Base-by-base conservation (phyloP, 2,329 filamentous ascomycete genomes). In the Drechslerella stenobrocha region DNA sequence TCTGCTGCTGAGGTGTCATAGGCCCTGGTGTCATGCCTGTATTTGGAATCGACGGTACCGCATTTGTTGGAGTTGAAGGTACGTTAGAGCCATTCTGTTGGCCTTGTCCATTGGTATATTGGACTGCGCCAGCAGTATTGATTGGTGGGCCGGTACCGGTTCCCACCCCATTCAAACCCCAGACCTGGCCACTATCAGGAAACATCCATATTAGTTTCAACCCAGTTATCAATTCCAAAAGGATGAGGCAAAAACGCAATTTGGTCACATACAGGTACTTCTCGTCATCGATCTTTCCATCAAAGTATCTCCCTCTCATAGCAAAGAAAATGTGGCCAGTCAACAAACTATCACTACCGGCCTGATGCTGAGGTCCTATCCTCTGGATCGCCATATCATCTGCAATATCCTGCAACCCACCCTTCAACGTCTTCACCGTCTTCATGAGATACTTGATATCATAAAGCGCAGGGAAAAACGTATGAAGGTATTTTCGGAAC, bases 381-480 rank as follows among this genome's bases (percentile, higher is more conserved):
- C 93, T 85, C 78, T 93, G 90, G 60, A 96, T 87, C 74, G 90
- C 92, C 69, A 98, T 84, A 67, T 91, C 89, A 70, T 97, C 92
- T 9, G 92, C 92, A 71, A 97, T 89, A 76, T 93, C 90, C 76
- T 96, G 91, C 13, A 98, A 82, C 1, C 90, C 90, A 0, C 89
- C 92, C 76, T 96, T 96, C 73, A 89, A 86, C 72, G 83, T 83
- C 71, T 88, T 87, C 24, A 90, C 90, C 74, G 90, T 86, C 76
- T 96, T 95, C 84, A 96, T 92, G 37, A 98, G 83, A 76, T 93
- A 95, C 79, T 98, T 98, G 72, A 98, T 93, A 75, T 98, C 93
- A 76, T 93, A 95, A 0, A 95, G 84, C 15, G 87, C 87, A 0
- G 93, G 93, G 76, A 98, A 98, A 80, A 92, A 97, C 46, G 89